Evolutionary conservation across 177 flowering plant genomes (phyloP).

Genomic region (Vitis hybrid): DNA sequence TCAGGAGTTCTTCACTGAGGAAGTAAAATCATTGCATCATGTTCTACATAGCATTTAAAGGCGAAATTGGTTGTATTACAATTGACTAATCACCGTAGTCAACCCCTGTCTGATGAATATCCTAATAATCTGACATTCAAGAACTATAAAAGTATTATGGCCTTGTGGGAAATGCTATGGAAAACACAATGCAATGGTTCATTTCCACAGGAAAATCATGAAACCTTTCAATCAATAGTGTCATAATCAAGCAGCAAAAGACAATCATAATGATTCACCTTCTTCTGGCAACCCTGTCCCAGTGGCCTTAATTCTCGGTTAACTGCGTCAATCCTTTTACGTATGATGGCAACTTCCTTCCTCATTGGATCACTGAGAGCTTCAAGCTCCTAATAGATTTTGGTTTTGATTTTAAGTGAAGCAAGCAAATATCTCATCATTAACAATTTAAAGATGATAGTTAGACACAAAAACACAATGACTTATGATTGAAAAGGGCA

Average conservation of each 20-base stretch:
- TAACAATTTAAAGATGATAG: neutral
- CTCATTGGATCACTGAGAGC: slow-evolving; percentile 51
- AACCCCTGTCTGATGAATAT: no score
- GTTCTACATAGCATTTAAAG: neutral
- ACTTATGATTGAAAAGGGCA: neutral
- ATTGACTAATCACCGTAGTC: no score
- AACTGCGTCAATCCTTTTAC: slow-evolving; percentile 48
- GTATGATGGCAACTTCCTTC: slow-evolving; percentile 39
- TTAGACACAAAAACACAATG: neutral
- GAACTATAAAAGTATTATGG: no score
- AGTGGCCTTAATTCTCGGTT: slow-evolving; percentile 49
- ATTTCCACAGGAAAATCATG: neutral
- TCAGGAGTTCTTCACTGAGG: neutral
- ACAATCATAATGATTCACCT: slow-evolving; percentile 23
- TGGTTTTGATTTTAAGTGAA: neutral
- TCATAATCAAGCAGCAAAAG: neutral
- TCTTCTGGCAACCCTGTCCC: slow-evolving; percentile 48
- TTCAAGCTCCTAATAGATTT: slow-evolving; percentile 45
- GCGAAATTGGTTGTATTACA: neutral
- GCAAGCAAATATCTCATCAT: neutral
- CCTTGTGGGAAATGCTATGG: neutral
- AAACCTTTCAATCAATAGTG: no score
- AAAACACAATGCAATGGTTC: neutral
- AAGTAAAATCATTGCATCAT: neutral
- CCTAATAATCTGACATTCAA: no score